Evolutionary conservation across 164 flowering plant species (phyloP), one percentile per base, ranked within the genome.

Genomic region (Chimonanthus salicifolius): DNA sequence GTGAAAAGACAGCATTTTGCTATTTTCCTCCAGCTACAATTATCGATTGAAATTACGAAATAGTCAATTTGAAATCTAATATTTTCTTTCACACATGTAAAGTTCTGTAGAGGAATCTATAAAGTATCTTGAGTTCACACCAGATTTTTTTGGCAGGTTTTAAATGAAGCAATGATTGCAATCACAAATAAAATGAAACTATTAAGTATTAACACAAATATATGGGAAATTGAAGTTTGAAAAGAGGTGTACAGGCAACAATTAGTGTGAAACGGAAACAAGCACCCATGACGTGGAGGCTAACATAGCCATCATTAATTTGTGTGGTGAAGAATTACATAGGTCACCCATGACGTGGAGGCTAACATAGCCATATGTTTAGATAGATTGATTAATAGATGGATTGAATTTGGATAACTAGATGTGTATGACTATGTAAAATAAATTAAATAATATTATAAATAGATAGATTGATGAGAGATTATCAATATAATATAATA

Each of bases 101-200:
- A 48, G 43, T 16, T 68, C n/a, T n/a, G 3, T 68, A 45, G 47
- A 68, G 9, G 45, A 71, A 71, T 44, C 63, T 18, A 58, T 16
- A 16, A 21, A 71, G 16, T 16, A 47, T 20, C 6, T 47, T 70
- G 47, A 58, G 73, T 71, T 58, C 73, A 46, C 73, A 45, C 73
- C 47, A 20, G 73, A 71, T 71, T 58, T 58, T 62, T 71, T 44
- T 71, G 73, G 64, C 58, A 47, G 33, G 65, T 71, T 71, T 71
- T 49, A 33, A 33, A 33, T 33, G 33, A 33, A 33, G 33, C n/a
- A 71, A 71, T 58, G 49, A 71, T 71, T 71, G 16, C 50, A 45
- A 45, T 46, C 49, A 45, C 3, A 11, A 50, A 66, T 33, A 44
- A 54, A 54, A 54, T 5, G 16, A 54, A 54, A 54, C 60, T 54